These are phyloP conservation scores for Aciculosporium take DNA, from an alignment of 2,329 filamentous ascomycete genomes.

Conservation along the genomic window DNA sequence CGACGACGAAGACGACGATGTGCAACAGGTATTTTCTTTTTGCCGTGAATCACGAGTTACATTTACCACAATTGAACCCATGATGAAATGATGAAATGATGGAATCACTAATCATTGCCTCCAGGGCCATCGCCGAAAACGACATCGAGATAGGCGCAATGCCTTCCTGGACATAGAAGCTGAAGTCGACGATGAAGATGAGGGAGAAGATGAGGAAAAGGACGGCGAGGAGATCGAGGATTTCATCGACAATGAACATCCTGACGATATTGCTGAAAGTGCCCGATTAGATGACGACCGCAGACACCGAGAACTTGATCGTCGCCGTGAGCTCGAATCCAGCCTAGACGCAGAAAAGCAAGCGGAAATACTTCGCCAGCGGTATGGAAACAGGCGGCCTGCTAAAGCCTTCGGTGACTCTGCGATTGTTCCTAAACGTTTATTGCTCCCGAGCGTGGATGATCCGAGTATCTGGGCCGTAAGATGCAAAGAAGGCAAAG, in stretches of 20 bases:
- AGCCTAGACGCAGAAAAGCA: constrained; percentile 90
- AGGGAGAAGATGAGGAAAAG: constrained; percentile 77
- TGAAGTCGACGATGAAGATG: constrained; percentile 91
- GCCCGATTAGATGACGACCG: constrained; percentile 78
- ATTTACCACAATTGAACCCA: background rate
- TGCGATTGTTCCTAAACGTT: constrained; percentile 65
- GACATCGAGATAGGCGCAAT: constrained; percentile 60
- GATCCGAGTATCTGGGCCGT: constrained; percentile 95
- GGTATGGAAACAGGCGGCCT: constrained; percentile 68
- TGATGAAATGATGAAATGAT: background rate
- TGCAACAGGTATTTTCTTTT: constrained; percentile 39
- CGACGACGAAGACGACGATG: constrained; percentile 53
- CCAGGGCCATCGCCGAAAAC: constrained; percentile 62
- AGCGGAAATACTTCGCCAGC: constrained; percentile 71
- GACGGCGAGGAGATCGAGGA: constrained; percentile 71
- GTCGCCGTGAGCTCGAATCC: constrained; percentile 72
- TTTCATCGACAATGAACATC: constrained; percentile 79
- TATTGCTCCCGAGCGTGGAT: constrained; percentile 82
- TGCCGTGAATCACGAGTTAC: background rate
- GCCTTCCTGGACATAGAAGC: constrained; percentile 96
- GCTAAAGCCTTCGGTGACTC: constrained; percentile 53
- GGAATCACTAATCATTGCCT: background rate
- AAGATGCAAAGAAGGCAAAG: constrained; percentile 87
- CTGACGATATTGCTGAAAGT: constrained; percentile 72
- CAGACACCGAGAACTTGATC: constrained; percentile 85